These are phyloP conservation scores for Coemansia sp. DNA, from an alignment of 192 early-diverging fungal genomes.

Conservation along the genomic window DNA sequence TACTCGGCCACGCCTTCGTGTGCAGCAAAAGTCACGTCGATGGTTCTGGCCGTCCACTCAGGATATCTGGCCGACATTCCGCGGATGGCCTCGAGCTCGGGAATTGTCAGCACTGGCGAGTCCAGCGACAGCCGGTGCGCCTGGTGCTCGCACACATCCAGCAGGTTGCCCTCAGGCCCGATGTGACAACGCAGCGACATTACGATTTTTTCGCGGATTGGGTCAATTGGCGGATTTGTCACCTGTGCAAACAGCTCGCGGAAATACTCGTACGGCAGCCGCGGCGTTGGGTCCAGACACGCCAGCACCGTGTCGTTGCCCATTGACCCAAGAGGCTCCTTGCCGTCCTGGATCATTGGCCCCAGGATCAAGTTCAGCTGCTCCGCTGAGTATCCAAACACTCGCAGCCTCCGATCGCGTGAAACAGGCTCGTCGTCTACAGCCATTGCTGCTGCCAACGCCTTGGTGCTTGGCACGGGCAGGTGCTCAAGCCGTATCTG, in stretches of 20 bases:
- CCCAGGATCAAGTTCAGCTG: slow-evolving; percentile 84
- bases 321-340: slow-evolving; percentile 98
- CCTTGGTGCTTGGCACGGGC: slow-evolving; percentile 22
- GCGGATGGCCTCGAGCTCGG: slow-evolving; percentile 80
- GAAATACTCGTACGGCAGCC: slow-evolving; percentile 96
- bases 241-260: slow-evolving; percentile 97
- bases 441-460: slow-evolving; percentile 1
- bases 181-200: slow-evolving; percentile 96
- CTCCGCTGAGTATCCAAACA: slow-evolving; percentile 92
- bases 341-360: slow-evolving; percentile 89
- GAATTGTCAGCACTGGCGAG: slow-evolving; percentile 83
- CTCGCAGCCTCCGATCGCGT: slow-evolving; percentile 76
- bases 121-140: slow-evolving; percentile 76
- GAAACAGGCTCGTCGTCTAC: slow-evolving; percentile 67
- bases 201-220: slow-evolving; percentile 97
- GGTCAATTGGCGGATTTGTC: slow-evolving; percentile 98
- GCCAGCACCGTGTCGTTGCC: slow-evolving; percentile 95
- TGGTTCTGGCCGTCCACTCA: slow-evolving; percentile 64
- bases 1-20: slow-evolving; percentile 79
- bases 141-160: slow-evolving; percentile 80
- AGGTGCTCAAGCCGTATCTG: slow-evolving; percentile 73
- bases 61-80: slow-evolving; percentile 64
- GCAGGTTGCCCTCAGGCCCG: slow-evolving; percentile 91
- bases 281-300: slow-evolving; percentile 84
- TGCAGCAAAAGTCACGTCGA: slow-evolving; percentile 86